These are phyloP conservation scores for Pythium plurisporium DNA, from an alignment of 352 stramenopile genomes.

Conservation along the genomic window DNA sequence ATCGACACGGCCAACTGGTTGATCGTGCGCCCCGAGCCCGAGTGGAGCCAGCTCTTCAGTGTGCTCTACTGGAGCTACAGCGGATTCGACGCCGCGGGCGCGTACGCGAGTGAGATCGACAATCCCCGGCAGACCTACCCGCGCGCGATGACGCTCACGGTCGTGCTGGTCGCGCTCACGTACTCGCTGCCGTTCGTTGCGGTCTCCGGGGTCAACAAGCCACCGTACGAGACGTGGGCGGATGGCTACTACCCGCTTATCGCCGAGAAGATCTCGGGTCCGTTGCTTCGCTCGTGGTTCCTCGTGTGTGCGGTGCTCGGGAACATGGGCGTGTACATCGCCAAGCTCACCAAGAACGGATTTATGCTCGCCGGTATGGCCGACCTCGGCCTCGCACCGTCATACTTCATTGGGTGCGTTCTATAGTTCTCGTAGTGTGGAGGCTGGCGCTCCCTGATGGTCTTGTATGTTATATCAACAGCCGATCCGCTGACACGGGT, in stretches of 20 bases:
- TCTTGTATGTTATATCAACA: slow-evolving; percentile 12
- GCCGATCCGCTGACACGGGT: slow-evolving; percentile 45
- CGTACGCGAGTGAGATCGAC: slow-evolving; percentile 91
- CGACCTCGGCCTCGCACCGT: slow-evolving; percentile 85
- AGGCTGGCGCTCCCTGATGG: neutral
- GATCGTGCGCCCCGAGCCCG: slow-evolving; percentile 47
- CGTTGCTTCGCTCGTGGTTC: slow-evolving; percentile 83
- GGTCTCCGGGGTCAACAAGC: slow-evolving; percentile 78
- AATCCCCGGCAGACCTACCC: slow-evolving; percentile 54
- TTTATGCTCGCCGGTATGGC: slow-evolving; percentile 87
- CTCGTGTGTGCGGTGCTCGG: slow-evolving; percentile 67
- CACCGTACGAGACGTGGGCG: slow-evolving; percentile 78
- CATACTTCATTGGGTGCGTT: slow-evolving; percentile 84
- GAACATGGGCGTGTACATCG: slow-evolving; percentile 93
- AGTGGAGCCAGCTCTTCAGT: slow-evolving; percentile 90
- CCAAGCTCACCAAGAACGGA: slow-evolving; percentile 93
- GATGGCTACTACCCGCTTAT: slow-evolving; percentile 92
- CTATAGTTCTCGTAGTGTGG: neutral
- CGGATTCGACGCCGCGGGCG: slow-evolving; percentile 91
- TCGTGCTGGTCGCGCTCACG: slow-evolving; percentile 76
- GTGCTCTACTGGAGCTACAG: slow-evolving; percentile 97
- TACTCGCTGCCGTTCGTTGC: slow-evolving; percentile 92
- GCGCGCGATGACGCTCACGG: slow-evolving; percentile 68
- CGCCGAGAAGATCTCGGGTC: slow-evolving; percentile 75
- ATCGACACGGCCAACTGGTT: slow-evolving; percentile 62